A percentile compares a stretch with the other conserved stretches of the same genome.
phyloP scores from a whole-genome alignment of 1,139 yeast species.

The Geotrichum restrictum region DNA sequence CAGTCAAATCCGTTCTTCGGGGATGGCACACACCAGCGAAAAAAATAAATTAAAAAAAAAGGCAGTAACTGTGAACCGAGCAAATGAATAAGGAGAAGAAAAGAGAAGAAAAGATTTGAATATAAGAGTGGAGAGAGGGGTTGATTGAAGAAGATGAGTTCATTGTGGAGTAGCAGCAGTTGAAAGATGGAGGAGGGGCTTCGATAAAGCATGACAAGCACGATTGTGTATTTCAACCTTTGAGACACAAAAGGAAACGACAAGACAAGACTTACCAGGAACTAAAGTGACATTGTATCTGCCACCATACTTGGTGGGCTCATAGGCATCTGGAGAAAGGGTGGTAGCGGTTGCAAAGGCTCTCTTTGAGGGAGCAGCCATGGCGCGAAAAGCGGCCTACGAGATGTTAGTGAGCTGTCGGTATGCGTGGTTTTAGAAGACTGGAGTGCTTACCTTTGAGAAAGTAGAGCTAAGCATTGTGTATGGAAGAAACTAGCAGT shows the following conservation, averaged over 20 bases:
- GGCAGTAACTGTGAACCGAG: neutral
- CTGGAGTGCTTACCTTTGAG: slow-evolving; percentile 13
- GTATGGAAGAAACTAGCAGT: neutral
- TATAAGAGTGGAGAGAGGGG: neutral
- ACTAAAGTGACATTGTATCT: slow-evolving; percentile 87
- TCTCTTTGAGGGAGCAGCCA: slow-evolving; percentile 26
- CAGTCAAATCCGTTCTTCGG: slow-evolving; percentile 13
- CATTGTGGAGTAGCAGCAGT: too few species aligned
- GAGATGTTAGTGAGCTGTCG: slow-evolving; percentile 1
- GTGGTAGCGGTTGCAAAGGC: slow-evolving; percentile 26
- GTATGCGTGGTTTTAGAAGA: neutral
- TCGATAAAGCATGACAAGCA: too few species aligned
- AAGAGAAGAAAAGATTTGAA: slow-evolving; percentile 8
- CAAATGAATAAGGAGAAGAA: neutral
- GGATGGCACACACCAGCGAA: slow-evolving; percentile 1
- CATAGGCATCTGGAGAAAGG: slow-evolving; percentile 38
- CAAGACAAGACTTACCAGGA: slow-evolving; percentile 53
- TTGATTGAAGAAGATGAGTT: neutral
- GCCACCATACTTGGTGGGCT: slow-evolving; percentile 93
- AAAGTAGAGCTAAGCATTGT: slow-evolving; percentile 16
- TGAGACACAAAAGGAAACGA: neutral
- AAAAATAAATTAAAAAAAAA: slow-evolving; percentile 3
- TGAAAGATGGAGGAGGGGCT: too few species aligned
- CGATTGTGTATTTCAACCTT: neutral
- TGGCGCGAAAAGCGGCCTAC: slow-evolving; percentile 20